A percentile compares a stretch with the other conserved stretches of the same genome.
These are phyloP conservation scores for Hanseniaspora hatyaiensis DNA, from an alignment of 805 yeast species.

Conservation along the genomic window DNA sequence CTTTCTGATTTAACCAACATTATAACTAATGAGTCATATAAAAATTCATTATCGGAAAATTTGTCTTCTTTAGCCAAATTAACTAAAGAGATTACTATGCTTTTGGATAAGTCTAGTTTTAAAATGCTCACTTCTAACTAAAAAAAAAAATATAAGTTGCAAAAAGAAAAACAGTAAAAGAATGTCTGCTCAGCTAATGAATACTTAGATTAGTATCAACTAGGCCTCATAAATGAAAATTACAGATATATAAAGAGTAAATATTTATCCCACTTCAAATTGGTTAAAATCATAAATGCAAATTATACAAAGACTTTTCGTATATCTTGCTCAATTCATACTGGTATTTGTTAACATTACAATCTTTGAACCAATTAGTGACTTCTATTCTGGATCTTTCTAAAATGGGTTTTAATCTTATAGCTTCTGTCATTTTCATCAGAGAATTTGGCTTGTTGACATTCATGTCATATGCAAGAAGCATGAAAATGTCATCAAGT, in stretches of 20 bases:
- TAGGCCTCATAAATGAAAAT: too few relatives aligned
- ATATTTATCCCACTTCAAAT: too few relatives aligned
- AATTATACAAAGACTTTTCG: slow-evolving; percentile 29
- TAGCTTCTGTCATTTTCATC: slow-evolving; percentile 40
- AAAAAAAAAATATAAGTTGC: not conserved
- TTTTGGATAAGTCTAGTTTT: slow-evolving; percentile 48
- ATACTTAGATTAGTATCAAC: too few relatives aligned
- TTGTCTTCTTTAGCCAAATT: slow-evolving; percentile 74
- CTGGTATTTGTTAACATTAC: slow-evolving; percentile 34
- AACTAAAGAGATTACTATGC: slow-evolving; percentile 83
- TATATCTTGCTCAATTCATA: slow-evolving; percentile 37
- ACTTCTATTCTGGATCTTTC: slow-evolving; percentile 40
- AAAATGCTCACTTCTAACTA: not conserved
- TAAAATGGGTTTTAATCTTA: slow-evolving; percentile 42
- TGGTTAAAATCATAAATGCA: not conserved
- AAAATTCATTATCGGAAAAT: slow-evolving; percentile 68
- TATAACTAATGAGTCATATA: slow-evolving; percentile 59
- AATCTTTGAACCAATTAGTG: slow-evolving; percentile 29
- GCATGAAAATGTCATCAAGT: slow-evolving; percentile 33
- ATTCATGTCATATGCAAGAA: slow-evolving; percentile 4
- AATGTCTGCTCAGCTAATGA: too few relatives aligned
- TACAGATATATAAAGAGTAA: too few relatives aligned
- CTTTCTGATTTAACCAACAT: slow-evolving; percentile 32
- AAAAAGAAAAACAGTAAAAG: too few relatives aligned
- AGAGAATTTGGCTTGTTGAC: slow-evolving; percentile 18